A percentile compares a stretch with the other conserved stretches of the same genome.
These are phyloP conservation scores for Salpingoeca rosetta DNA, from an alignment of 78 protist species.

Conservation along the genomic window DNA sequence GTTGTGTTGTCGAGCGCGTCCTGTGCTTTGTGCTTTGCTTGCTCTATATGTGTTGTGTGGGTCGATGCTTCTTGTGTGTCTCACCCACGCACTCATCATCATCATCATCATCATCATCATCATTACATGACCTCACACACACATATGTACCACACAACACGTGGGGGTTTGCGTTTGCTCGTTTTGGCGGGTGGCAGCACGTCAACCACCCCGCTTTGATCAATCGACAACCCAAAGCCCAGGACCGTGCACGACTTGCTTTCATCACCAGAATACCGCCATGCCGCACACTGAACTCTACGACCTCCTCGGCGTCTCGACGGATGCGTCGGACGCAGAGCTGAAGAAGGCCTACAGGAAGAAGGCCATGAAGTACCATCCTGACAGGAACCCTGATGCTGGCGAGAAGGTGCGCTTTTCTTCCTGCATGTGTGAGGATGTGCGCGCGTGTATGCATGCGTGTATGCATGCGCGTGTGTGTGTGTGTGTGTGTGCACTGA, in stretches of 20 bases:
- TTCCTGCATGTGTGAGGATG: not conserved
- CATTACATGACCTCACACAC: too few species aligned
- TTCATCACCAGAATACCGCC: too few species aligned
- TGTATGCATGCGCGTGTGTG: too few species aligned
- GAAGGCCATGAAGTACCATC: conserved; percentile 90
- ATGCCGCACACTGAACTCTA: conserved; percentile 22
- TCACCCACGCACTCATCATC: too few species aligned
- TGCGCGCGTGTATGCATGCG: too few species aligned
- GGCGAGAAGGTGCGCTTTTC: conserved; percentile 37
- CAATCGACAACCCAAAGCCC: not conserved
- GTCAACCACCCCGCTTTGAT: not conserved
- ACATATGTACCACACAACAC: not conserved
- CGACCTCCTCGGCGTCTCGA: conserved; percentile 52
- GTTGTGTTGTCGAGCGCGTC: too few species aligned
- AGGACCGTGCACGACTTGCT: too few species aligned
- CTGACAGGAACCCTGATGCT: conserved; percentile 83
- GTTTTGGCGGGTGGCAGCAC: not conserved
- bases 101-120: too few species aligned
- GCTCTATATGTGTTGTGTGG: too few species aligned
- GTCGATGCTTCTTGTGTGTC: too few species aligned
- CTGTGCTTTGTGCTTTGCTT: too few species aligned
- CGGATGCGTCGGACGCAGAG: conserved; percentile 42
- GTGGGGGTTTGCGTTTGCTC: not conserved
- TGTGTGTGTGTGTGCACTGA: not conserved
- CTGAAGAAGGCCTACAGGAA: conserved; percentile 71